phyloP scores from a whole-genome alignment of 192 early-diverging fungal genomes.

The Neocallimastix lanati region DNA sequence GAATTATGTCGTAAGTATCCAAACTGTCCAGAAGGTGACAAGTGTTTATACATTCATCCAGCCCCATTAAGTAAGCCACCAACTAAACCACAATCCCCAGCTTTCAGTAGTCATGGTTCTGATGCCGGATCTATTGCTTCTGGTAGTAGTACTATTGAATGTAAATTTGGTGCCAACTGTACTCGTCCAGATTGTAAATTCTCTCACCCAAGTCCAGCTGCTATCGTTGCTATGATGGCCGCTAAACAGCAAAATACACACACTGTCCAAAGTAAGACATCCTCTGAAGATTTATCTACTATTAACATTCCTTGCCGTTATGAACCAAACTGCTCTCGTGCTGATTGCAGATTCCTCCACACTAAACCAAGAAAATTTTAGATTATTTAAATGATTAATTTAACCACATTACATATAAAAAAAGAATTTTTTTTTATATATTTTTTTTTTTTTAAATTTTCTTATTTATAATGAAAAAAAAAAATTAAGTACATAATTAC shows the following conservation, averaged over 20 bases:
- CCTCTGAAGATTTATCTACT: constrained; percentile 1
- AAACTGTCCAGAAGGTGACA: constrained; percentile 1
- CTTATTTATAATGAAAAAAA: no score
- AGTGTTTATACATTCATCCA: constrained; percentile 4
- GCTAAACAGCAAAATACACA: background rate
- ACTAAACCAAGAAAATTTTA: background rate
- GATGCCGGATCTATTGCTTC: background rate
- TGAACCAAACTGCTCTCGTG: constrained; percentile 14
- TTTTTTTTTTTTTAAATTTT: no score
- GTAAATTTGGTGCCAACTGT: constrained; percentile 13
- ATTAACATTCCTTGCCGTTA: constrained; percentile 12
- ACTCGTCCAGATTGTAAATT: constrained; percentile 14
- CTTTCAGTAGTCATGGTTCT: background rate
- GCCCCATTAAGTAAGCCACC: background rate
- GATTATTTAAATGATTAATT: background rate
- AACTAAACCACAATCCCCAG: background rate
- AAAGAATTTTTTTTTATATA: no score
- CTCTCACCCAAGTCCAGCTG: constrained; percentile 18
- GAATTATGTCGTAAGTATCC: constrained; percentile 1
- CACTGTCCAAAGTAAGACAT: background rate
- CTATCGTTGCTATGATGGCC: constrained; percentile 1
- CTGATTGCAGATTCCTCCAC: constrained; percentile 14
- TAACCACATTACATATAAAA: no score
- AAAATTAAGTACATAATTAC: no score
- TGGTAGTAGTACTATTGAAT: constrained; percentile 1